Base-by-base conservation (phyloP, 129 eudicot species). In the Pittosporum tobira region DNA sequence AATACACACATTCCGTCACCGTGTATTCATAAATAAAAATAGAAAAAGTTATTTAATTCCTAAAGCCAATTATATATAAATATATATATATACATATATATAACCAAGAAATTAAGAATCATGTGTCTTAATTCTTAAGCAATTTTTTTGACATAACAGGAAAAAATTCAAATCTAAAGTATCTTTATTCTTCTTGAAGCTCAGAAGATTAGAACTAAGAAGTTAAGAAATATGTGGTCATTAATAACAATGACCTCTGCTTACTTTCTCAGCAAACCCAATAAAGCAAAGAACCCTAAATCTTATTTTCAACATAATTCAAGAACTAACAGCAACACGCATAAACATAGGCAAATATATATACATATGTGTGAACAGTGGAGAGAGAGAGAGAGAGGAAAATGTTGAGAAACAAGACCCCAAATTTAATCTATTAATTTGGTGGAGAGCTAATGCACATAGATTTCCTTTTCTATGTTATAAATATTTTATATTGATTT, bases 221-320 rank as follows among this genome's bases (percentile, higher is more conserved):
- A 26, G 13, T n/a, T n/a, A n/a, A n/a, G n/a, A n/a, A n/a, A n/a
- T 5, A 52, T 16, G 20, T 27, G 8, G 14, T 14, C 23, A 5
- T 28, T 4, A 52, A 52, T 15, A 52, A 2, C 8, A 14, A 26
- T 26, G 1, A 14, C 21, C 13, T 11, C n/a, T 11, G 14, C 14
- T n/a, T 40, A 40, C 4, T 10, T 40, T 40, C 46, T 1, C 4
- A 14, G n/a, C 29, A 28, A 9, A 54, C 13, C 1, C 0, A n/a
- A 28, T 18, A 43, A 61, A 61, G 27, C 40, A 42, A 26, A 5
- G 23, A 61, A n/a, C n/a, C n/a, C n/a, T n/a, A n/a, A n/a, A n/a
- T n/a, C n/a, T n/a, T n/a, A n/a, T 13, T 25, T 0, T 13, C 42
- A 56, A 30, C 27, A 56, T 2, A 20, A 3, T n/a, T 30, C 25